Evolutionary conservation across 345 rosid genomes (phyloP), one percentile per base, ranked within the genome.

Genomic region (Moricandia moricandioides): DNA sequence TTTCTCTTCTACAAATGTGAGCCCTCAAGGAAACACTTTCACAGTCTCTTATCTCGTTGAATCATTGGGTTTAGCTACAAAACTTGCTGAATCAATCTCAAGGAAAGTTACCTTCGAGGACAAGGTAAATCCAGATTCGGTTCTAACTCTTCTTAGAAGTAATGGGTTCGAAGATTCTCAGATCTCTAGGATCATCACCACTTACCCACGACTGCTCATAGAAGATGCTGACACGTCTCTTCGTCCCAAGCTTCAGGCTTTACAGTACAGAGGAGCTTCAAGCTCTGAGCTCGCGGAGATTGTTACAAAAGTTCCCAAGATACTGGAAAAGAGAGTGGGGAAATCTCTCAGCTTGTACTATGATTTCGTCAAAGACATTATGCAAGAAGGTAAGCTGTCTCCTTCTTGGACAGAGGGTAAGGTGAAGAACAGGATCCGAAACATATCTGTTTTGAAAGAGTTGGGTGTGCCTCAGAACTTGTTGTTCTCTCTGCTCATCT

Each of bases 81-180:
- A 39, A 12, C 27, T 69, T 4, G 82, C 82, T 0, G 55, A 31
- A 56, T 56, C 68, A 0, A 58, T 74, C 39, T 74, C 84, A 0
- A 55, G 16, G 11, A 82, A 57, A 27, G 59, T 78, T 2, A 27
- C 21, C 6, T 62, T 82, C 2, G 11, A 78, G 0, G 68, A 64
- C 70, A 59, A 74, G 2, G 37, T 2, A 10, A 78, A 55, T 21
- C 60, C 84, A 0, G 82, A 82, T 33, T 67, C 59, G 0, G 78
- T 82, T 34, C n/a, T 82, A 10, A 16, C 52, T 1, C 66, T 78
- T 31, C 55, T 82, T 3, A 82, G 6, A 62, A 68, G 58, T 12
- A n/a, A 78, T 66, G 84, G 82, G 7, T 82, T 82, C 39, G n/a
- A 65, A 6, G 47, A 67, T 18, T 70, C 75, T 70, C 83, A 82